These are phyloP conservation scores for Penicillium occitanis DNA, from an alignment of 2,329 filamentous ascomycete genomes.

Conservation along the genomic window DNA sequence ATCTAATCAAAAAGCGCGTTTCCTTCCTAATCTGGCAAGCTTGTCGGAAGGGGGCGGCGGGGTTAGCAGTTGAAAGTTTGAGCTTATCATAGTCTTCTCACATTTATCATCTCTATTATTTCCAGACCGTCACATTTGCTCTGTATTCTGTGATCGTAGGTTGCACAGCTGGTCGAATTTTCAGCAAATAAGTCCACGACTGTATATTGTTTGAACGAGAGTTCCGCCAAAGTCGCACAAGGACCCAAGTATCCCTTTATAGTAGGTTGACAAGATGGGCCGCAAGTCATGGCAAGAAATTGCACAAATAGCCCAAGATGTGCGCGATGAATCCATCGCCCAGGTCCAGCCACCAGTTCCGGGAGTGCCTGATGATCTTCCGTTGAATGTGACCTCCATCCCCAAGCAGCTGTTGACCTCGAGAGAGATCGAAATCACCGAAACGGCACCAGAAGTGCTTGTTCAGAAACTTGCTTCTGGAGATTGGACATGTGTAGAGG, in stretches of 20 bases:
- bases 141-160: not conserved
- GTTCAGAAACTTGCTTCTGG: conserved; percentile 22
- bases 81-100: not conserved
- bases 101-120: not conserved
- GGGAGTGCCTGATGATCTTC: conserved; percentile 33
- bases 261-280: conserved; percentile 2
- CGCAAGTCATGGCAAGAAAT: conserved; percentile 37
- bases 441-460: conserved; percentile 37
- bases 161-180: not conserved
- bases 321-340: conserved; percentile 41
- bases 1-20: not conserved
- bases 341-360: conserved; percentile 39
- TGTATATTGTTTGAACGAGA: not conserved
- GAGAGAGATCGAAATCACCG: conserved; percentile 54
- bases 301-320: conserved; percentile 36
- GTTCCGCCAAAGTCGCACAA: not conserved
- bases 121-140: not conserved
- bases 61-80: not conserved
- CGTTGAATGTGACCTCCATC: conserved; percentile 33
- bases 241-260: not conserved
- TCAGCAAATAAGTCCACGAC: not conserved
- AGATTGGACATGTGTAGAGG: conserved; percentile 44
- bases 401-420: conserved; percentile 48
- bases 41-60: not conserved
- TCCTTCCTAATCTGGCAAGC: not conserved